phyloP scores from a whole-genome alignment of 2,329 filamentous ascomycete species.

The Fusarium concolor region DNA sequence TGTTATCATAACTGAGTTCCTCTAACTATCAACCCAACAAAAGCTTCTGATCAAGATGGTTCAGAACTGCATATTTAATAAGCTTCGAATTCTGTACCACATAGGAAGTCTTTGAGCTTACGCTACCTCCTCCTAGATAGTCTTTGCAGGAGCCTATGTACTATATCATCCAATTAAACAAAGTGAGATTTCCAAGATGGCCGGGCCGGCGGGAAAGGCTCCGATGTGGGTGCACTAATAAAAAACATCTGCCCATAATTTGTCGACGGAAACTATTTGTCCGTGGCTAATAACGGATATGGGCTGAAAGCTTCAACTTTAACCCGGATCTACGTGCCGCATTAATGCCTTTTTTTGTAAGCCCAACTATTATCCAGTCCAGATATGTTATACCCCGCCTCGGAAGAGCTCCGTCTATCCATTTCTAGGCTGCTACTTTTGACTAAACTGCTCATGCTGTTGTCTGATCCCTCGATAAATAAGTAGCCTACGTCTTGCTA shows the following conservation, averaged over 20 bases:
- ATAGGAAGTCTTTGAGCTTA: too few species aligned
- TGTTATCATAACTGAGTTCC: too few species aligned
- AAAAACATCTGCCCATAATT: background rate
- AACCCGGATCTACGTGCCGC: background rate
- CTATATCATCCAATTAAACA: fast-evolving
- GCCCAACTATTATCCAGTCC: background rate
- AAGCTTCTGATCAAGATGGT: too few species aligned
- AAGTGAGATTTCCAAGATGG: background rate
- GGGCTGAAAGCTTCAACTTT: background rate
- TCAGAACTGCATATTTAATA: too few species aligned
- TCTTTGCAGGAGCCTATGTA: fast-evolving
- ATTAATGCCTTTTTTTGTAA: background rate
- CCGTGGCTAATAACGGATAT: background rate
- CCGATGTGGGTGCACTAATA: too few species aligned
- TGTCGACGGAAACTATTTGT: slow-evolving; percentile 16
- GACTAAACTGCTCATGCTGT: too few species aligned
- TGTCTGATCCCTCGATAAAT: background rate
- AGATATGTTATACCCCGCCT: slow-evolving; percentile 9
- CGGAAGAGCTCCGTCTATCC: slow-evolving; percentile 13
- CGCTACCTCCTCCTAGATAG: too few species aligned
- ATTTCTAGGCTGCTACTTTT: too few species aligned
- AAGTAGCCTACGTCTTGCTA: background rate
- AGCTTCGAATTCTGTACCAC: too few species aligned
- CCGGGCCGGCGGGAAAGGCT: background rate
- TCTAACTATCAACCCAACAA: too few species aligned